Conservation (phyloP, 1,139 yeast species). For the Lipomyces yarrowii region DNA sequence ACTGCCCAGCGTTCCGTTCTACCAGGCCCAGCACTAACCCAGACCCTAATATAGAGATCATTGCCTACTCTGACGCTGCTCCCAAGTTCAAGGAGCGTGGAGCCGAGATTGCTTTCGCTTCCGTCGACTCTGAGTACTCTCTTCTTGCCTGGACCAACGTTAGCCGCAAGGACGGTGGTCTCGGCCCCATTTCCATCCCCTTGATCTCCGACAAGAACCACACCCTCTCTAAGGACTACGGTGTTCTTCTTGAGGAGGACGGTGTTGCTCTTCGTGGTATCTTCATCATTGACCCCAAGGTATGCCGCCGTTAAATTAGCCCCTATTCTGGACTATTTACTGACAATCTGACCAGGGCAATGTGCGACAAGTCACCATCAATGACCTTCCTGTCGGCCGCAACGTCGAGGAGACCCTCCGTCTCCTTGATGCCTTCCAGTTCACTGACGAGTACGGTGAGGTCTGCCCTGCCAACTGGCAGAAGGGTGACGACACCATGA, state of each 20-base stretch:
- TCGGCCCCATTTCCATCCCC: constrained; percentile 93
- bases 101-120: constrained; percentile 89
- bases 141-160: constrained; percentile 97
- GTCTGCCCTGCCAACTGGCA: constrained; percentile 93
- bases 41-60: constrained; percentile 59
- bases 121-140: constrained; percentile 97
- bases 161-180: constrained; percentile 96
- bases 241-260: constrained; percentile 92
- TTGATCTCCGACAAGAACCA: constrained; percentile 96
- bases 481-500: constrained; percentile 93
- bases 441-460: constrained; percentile 97
- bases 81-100: constrained; percentile 86
- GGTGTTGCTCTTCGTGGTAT: constrained; percentile 98
- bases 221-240: constrained; percentile 90
- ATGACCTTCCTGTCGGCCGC: constrained; percentile 99
- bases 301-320: neutral
- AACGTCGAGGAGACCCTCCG: constrained; percentile 96
- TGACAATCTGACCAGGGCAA: constrained; percentile 49
- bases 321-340: neutral
- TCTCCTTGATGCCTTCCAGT: constrained; percentile 97
- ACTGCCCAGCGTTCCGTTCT: too few species aligned
- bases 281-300: constrained; percentile 86
- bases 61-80: constrained; percentile 95
- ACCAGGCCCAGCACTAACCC: neutral
- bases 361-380: constrained; percentile 94